These are phyloP conservation scores for Phytophthora sojae DNA, from an alignment of 352 stramenopile genomes.

Conservation along the genomic window DNA sequence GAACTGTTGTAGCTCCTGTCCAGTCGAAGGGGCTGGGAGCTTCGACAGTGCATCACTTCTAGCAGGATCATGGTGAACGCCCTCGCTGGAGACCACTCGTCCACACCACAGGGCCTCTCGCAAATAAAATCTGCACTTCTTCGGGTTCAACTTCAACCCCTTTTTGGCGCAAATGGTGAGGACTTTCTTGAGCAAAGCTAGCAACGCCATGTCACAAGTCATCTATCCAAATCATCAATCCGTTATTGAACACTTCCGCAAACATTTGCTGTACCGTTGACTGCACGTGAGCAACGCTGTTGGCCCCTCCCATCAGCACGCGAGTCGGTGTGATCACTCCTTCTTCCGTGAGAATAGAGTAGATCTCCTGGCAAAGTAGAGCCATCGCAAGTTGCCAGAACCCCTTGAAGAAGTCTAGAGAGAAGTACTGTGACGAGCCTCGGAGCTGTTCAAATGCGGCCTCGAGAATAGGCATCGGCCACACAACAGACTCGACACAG, in stretches of 20 bases:
- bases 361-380: slow-evolving; percentile 12
- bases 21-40: neutral
- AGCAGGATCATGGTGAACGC: neutral
- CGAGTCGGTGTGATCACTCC: slow-evolving; percentile 9
- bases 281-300: no score
- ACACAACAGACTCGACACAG: slow-evolving; percentile 15
- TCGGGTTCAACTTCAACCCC: slow-evolving; percentile 14
- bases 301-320: no score
- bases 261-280: no score
- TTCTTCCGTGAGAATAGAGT: slow-evolving; percentile 24
- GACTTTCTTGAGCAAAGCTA: slow-evolving; percentile 8
- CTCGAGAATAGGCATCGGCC: slow-evolving; percentile 21
- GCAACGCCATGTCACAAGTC: neutral
- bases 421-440: slow-evolving; percentile 18
- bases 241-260: no score
- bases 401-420: slow-evolving; percentile 25
- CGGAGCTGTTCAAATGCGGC: slow-evolving; percentile 7
- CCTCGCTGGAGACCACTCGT: no score
- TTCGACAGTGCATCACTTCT: neutral
- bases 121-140: slow-evolving; percentile 2
- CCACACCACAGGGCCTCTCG: no score
- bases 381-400: slow-evolving; percentile 29
- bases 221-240: no score
- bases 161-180: slow-evolving; percentile 12
- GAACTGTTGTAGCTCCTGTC: slow-evolving; percentile 6